phyloP scores from a whole-genome alignment of 495 filamentous ascomycete genomes.

The Penicillium goetzii region DNA sequence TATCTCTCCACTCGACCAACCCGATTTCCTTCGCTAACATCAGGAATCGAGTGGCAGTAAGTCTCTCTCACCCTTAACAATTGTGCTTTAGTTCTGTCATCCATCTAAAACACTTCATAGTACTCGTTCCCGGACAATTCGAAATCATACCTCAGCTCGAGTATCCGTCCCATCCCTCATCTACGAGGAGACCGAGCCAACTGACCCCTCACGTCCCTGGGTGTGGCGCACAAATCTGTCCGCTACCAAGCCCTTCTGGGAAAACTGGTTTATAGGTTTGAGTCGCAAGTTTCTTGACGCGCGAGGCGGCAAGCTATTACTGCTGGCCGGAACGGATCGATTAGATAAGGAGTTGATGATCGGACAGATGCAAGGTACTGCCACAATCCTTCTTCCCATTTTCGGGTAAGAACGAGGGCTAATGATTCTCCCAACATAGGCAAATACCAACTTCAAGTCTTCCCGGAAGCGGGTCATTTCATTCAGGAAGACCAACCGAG shows the following conservation, averaged over 20 bases:
- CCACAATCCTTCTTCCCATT: not conserved
- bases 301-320: slow-evolving; percentile 82
- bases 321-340: slow-evolving; percentile 92
- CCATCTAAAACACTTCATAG: slow-evolving; percentile 33
- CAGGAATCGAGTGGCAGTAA: slow-evolving; percentile 93
- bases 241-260: slow-evolving; percentile 88
- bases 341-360: slow-evolving; percentile 95
- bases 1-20: slow-evolving; percentile 85
- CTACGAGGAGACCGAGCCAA: slow-evolving; percentile 43
- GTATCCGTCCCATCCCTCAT: slow-evolving; percentile 88
- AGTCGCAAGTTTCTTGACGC: slow-evolving; percentile 86
- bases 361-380: slow-evolving; percentile 91
- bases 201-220: slow-evolving; percentile 56
- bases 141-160: slow-evolving; percentile 77
- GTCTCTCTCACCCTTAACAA: slow-evolving; percentile 21
- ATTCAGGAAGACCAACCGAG: slow-evolving; percentile 93
- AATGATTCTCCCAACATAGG: slow-evolving; percentile 48
- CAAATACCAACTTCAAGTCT: slow-evolving; percentile 93
- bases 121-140: slow-evolving; percentile 83
- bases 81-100: not conserved
- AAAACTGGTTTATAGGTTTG: slow-evolving; percentile 87
- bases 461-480: slow-evolving; percentile 95
- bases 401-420: too few relatives aligned
- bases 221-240: slow-evolving; percentile 85
- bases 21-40: slow-evolving; percentile 71